These are phyloP conservation scores for Albatrellus ellisii DNA, from an alignment of 768 basidiomycete species.

Conservation along the genomic window DNA sequence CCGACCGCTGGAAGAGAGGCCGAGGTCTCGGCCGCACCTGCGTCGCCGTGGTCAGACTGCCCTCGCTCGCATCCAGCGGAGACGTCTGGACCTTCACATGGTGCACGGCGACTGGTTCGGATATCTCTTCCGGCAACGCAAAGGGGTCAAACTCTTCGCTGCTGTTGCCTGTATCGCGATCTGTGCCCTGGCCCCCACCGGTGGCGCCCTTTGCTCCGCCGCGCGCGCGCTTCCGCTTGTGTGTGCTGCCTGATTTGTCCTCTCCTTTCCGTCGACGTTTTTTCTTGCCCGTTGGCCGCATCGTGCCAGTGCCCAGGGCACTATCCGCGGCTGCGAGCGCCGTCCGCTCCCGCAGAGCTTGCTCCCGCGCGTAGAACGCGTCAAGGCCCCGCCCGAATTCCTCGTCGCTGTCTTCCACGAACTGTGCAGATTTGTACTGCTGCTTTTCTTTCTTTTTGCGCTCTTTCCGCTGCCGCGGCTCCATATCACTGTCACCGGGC, in stretches of 20 bases:
- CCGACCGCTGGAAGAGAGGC: too few species aligned
- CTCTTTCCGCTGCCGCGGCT: constrained; percentile 23
- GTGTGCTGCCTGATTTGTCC: constrained; percentile 33
- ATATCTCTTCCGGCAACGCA: constrained; percentile 4
- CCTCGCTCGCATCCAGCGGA: too few species aligned
- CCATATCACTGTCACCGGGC: constrained; percentile 22
- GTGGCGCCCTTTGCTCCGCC: constrained; percentile 17
- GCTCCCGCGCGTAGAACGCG: constrained; percentile 71
- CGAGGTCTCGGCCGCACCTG: too few species aligned
- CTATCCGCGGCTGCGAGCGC: constrained; percentile 28
- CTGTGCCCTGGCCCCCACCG: too few species aligned
- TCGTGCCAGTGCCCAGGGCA: constrained; percentile 29
- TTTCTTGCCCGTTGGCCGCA: constrained; percentile 37
- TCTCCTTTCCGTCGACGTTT: constrained; percentile 40
- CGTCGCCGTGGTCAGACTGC: too few species aligned
- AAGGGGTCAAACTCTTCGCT: too few species aligned
- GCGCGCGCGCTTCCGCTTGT: constrained; percentile 26
- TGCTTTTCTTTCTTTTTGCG: constrained; percentile 56
- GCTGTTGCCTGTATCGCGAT: too few species aligned
- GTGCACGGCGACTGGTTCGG: too few species aligned
- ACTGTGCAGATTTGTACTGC: constrained; percentile 78
- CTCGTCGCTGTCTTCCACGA: constrained; percentile 85
- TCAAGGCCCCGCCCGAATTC: constrained; percentile 66
- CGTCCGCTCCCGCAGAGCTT: constrained; percentile 39
- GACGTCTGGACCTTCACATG: too few species aligned